Evolutionary conservation across 176 grass and related monocot genomes (phyloP), one percentile per base, ranked within the genome.

Genomic region (Lolium rigidum): DNA sequence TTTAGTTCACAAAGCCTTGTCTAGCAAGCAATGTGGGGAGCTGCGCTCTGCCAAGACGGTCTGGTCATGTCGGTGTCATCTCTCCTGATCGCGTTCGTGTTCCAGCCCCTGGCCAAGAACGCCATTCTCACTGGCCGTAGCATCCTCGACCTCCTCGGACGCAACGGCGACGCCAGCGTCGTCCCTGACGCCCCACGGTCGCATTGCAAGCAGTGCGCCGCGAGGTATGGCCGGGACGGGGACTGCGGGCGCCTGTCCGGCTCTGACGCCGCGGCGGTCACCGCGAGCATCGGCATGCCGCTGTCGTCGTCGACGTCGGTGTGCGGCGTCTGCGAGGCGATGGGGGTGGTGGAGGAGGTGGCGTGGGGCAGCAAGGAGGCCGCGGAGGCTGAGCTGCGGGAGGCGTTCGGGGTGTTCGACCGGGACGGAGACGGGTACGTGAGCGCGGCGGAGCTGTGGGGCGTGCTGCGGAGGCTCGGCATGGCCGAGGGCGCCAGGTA

Each of bases 321-420:
- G 76, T 80, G 69, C 28, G 54, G 64, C 69, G 88, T 41, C 78
- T 83, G 77, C 43, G 78, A 67, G 50, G 62, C 50, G 49, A 47
- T 76, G 89, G 77, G 74, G n/a, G 85, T 12, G 48, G 89, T 80
- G 56, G 62, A 86, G 18, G 78, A 80, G n/a, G 37, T 98, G 25
- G 47, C 85, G 47, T 75, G 72, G 84, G 83, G 85, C 60, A 55
- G 76, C 59, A 95, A 94, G 86, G 80, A 75, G 46, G 95, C 91
- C 7, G 82, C 83, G 39, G 58, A 92, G 62, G 78, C 69, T 10
- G 95, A 98, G 81, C 86, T 98, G 77, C 15, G 84, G 74, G 87
- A 89, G 78, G 93, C 96, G 15, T 98, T 98, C 76, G 60, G 55
- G 12, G 91, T 98, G 90, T 98, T 98, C 79, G 96, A 98, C 67